Percentiles rank a stretch among this genome's conserved stretches.
Conservation (phyloP, 176 grass and related monocot genomes). For the Paspalum vaginatum region DNA sequence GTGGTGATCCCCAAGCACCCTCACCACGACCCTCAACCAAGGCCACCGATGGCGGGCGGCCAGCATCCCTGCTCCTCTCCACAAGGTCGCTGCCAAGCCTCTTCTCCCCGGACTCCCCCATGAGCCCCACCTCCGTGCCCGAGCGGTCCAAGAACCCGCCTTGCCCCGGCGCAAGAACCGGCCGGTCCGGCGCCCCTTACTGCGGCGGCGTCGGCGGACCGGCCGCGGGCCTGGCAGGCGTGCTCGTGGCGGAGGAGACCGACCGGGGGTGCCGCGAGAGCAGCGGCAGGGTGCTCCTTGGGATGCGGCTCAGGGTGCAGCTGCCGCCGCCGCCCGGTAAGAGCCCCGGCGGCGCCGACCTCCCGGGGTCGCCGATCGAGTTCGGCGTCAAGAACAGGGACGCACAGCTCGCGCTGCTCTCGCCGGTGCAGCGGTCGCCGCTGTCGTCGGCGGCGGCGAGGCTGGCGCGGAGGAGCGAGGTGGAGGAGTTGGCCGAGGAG, state of each 20-base stretch:
- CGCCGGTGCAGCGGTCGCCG: conserved; percentile 51
- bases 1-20: not conserved
- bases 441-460: conserved; percentile 28
- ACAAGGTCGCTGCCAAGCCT: conserved; percentile 32
- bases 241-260: conserved; percentile 31
- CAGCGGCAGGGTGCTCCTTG: conserved; percentile 39
- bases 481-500: conserved; percentile 57
- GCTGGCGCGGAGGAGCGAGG: conserved; percentile 35
- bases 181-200: not conserved
- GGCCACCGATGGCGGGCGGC: not conserved
- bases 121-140: not conserved
- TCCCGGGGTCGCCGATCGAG: conserved; percentile 59
- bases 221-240: conserved; percentile 33
- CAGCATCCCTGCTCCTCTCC: conserved; percentile 12
- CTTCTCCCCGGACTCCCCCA: conserved; percentile 27
- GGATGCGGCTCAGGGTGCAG: conserved; percentile 46
- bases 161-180: conserved; percentile 12
- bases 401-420: conserved; percentile 62
- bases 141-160: conserved; percentile 16
- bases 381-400: conserved; percentile 76
- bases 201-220: not conserved
- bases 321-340: conserved; percentile 26
- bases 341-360: not conserved
- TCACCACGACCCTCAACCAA: not conserved
- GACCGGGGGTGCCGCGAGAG: not conserved